These are phyloP conservation scores for Picochlorum sp. DNA, from an alignment of 139 green algal species.

Conservation along the genomic window DNA sequence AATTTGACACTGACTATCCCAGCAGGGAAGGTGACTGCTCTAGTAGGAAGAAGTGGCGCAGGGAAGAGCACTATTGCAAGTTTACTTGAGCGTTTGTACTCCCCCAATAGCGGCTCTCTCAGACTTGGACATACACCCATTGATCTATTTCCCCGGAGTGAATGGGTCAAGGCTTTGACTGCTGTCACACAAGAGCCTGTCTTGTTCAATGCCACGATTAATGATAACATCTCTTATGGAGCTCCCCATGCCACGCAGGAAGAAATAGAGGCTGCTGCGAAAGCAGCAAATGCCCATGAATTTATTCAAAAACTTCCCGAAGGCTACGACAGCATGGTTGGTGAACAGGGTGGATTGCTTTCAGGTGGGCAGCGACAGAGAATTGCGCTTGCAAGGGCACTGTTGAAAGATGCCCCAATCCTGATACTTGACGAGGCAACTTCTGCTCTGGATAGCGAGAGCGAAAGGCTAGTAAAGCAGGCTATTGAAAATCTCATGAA, in stretches of 20 bases:
- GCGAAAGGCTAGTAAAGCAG: constrained; percentile 37
- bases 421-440: constrained; percentile 61
- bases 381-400: constrained; percentile 62
- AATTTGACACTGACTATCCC: constrained; percentile 53
- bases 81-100: constrained; percentile 58
- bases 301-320: constrained; percentile 47
- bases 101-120: constrained; percentile 24
- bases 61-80: constrained; percentile 75
- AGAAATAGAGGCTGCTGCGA: constrained; percentile 40
- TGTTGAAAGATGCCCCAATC: constrained; percentile 50
- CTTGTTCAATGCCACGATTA: constrained; percentile 71
- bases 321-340: constrained; percentile 27
- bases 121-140: constrained; percentile 18
- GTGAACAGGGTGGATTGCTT: constrained; percentile 32
- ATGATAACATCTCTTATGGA: constrained; percentile 83
- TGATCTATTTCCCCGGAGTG: constrained; percentile 35
- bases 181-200: constrained; percentile 73
- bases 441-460: constrained; percentile 32
- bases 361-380: constrained; percentile 71
- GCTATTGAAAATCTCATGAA: constrained; percentile 38
- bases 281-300: constrained; percentile 51
- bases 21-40: constrained; percentile 59
- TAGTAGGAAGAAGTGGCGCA: constrained; percentile 68
- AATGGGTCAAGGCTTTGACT: constrained; percentile 57
- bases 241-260: constrained; percentile 12